A percentile compares a stretch with the other conserved stretches of the same genome.
phyloP scores from a whole-genome alignment of 2,329 filamentous ascomycete species.

The Xylariaceae sp. region DNA sequence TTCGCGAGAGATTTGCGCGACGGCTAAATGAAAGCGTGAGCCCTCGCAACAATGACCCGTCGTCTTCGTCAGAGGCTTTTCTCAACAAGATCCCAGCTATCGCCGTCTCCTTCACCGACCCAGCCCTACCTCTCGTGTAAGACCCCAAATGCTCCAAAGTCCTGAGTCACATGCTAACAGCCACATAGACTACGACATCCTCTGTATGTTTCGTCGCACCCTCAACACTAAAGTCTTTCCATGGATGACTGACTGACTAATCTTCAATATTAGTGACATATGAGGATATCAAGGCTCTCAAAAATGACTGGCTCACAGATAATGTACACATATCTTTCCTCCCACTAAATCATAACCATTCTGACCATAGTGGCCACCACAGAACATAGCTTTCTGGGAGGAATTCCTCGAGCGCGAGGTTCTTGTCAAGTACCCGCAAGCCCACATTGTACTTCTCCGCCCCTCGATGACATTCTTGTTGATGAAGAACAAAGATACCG shows the following conservation, averaged over 20 bases:
- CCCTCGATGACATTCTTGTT: constrained; percentile 92
- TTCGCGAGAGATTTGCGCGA: constrained; percentile 29
- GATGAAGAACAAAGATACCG: constrained; percentile 64
- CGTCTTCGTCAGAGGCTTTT: constrained; percentile 15
- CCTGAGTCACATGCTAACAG: constrained; percentile 14
- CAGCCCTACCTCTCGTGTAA: constrained; percentile 45
- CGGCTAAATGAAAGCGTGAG: constrained; percentile 33
- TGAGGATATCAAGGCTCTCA: constrained; percentile 84
- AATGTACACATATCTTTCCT: constrained; percentile 59
- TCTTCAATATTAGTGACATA: constrained; percentile 76
- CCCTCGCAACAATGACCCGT: constrained; percentile 16
- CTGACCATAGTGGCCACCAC: constrained; percentile 24
- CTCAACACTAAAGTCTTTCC: neutral
- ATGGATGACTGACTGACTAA: constrained; percentile 15
- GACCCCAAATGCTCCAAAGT: constrained; percentile 18
- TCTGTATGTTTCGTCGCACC: constrained; percentile 27
- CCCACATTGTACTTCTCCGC: constrained; percentile 83
- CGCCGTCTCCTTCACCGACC: constrained; percentile 34
- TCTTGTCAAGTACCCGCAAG: constrained; percentile 72
- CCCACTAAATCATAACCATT: neutral
- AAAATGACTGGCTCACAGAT: constrained; percentile 93
- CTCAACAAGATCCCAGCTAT: constrained; percentile 29
- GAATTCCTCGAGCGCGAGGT: constrained; percentile 92
- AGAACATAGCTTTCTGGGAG: constrained; percentile 98
- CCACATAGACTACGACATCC: constrained; percentile 35